phyloP scores from a whole-genome alignment of 164 flowering plant species.

The Chimonanthus praecox region DNA sequence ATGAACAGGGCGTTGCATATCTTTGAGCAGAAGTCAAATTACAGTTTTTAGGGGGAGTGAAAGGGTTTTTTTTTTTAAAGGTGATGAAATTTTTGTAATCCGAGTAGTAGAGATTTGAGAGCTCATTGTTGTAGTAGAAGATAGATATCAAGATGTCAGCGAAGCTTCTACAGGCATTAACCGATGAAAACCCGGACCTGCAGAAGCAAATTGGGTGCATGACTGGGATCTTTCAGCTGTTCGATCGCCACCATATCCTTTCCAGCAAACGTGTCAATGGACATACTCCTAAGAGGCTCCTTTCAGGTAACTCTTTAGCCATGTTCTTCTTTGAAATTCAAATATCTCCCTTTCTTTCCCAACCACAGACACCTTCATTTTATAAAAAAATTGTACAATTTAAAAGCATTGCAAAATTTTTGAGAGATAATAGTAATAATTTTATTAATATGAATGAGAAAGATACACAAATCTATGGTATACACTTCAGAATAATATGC shows the following conservation, averaged over 20 bases:
- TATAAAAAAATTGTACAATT: not conserved
- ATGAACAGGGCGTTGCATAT: not conserved
- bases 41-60: not conserved
- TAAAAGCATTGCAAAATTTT: too few relatives aligned
- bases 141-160: conserved; percentile 28
- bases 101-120: not conserved
- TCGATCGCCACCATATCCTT: conserved; percentile 58
- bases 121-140: conserved; percentile 1
- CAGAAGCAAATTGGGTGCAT: conserved; percentile 50
- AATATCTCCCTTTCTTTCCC: not conserved
- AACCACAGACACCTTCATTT: not conserved
- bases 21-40: not conserved
- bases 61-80: not conserved
- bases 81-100: not conserved
- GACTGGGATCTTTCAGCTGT: conserved; percentile 46
- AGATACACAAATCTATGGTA: too few relatives aligned
- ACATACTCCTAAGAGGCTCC: conserved; percentile 23
- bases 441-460: too few relatives aligned
- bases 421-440: too few relatives aligned
- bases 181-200: conserved; percentile 42
- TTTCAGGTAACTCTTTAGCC: conserved; percentile 18
- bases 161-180: conserved; percentile 33
- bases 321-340: not conserved
- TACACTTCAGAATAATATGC: too few relatives aligned
- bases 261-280: conserved; percentile 31